A percentile compares a stretch with the other conserved stretches of the same genome.
Conservation (phyloP, 768 basidiomycete species). For the Pholiota molesta region DNA sequence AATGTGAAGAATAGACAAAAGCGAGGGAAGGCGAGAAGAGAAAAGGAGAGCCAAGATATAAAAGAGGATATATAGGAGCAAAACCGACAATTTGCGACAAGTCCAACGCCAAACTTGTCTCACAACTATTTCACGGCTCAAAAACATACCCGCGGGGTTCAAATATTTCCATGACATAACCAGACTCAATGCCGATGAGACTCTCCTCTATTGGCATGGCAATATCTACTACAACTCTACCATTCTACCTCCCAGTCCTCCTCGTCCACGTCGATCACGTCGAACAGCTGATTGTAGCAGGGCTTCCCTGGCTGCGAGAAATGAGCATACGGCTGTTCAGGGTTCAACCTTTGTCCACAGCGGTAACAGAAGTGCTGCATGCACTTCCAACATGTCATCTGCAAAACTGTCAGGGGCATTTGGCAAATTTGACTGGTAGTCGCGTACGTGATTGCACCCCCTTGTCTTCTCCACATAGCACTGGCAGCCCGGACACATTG, state of each 20-base stretch:
- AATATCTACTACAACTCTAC: conserved; percentile 15
- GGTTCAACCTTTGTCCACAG: conserved; percentile 59
- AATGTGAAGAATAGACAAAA: conserved; percentile 34
- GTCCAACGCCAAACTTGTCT: conserved; percentile 33
- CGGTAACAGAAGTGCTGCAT: conserved; percentile 81
- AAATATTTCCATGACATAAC: conserved; percentile 35
- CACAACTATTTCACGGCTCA: conserved; percentile 29
- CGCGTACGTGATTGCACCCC: conserved; percentile 88
- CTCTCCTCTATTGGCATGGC: conserved; percentile 18
- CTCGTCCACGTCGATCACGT: conserved; percentile 42
- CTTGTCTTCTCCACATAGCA: conserved; percentile 73
- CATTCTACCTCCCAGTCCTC: conserved; percentile 51
- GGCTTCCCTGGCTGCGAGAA: conserved; percentile 54
- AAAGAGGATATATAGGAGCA: conserved; percentile 34
- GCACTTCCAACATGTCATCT: conserved; percentile 86
- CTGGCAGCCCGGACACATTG: conserved; percentile 72
- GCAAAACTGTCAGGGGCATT: conserved; percentile 13
- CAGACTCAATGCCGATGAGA: conserved; percentile 12
- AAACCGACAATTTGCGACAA: conserved; percentile 27
- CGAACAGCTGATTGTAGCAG: conserved; percentile 74
- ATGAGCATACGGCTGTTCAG: conserved; percentile 64
- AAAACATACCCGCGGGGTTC: conserved; percentile 45
- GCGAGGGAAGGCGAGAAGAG: conserved; percentile 27
- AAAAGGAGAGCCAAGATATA: conserved; percentile 33
- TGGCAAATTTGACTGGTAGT: conserved; percentile 2